Evolutionary conservation across 495 filamentous ascomycete species (phyloP).

Genomic region (Aspergillus hancockii): DNA sequence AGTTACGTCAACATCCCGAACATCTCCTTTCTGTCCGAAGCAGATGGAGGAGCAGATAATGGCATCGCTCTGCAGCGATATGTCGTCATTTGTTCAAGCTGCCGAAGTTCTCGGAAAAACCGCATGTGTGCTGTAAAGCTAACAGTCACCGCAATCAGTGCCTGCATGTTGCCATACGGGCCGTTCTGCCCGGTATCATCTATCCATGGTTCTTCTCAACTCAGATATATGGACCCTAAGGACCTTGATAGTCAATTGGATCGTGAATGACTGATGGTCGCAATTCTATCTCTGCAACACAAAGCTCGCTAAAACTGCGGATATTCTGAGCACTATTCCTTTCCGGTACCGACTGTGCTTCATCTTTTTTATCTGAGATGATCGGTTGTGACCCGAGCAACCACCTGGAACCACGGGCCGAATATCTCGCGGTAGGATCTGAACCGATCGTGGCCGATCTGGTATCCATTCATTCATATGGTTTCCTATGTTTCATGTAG

Average conservation of each 20-base stretch:
- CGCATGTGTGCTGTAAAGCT: too few species aligned
- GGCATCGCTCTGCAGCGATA: not conserved
- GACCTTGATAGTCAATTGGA: not conserved
- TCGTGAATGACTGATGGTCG: not conserved
- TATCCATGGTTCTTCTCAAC: not conserved
- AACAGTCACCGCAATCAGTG: not conserved
- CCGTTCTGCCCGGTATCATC: not conserved
- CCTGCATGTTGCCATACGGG: not conserved
- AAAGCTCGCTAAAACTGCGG: not conserved
- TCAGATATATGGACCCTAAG: not conserved
- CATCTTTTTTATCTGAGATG: not conserved
- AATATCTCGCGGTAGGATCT: slow-evolving; percentile 1
- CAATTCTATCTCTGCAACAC: not conserved
- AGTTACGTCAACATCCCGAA: not conserved
- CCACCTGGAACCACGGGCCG: not conserved
- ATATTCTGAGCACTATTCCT: not conserved
- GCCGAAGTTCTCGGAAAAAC: too few species aligned
- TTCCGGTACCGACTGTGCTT: not conserved
- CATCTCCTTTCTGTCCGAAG: not conserved
- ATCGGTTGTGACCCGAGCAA: not conserved
- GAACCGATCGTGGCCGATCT: not conserved
- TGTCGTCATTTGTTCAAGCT: not conserved
- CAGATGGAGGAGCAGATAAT: not conserved
- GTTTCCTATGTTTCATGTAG: not conserved
- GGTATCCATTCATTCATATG: not conserved